Conservation (phyloP, 805 yeast genomes). For the Pichia heedii region DNA sequence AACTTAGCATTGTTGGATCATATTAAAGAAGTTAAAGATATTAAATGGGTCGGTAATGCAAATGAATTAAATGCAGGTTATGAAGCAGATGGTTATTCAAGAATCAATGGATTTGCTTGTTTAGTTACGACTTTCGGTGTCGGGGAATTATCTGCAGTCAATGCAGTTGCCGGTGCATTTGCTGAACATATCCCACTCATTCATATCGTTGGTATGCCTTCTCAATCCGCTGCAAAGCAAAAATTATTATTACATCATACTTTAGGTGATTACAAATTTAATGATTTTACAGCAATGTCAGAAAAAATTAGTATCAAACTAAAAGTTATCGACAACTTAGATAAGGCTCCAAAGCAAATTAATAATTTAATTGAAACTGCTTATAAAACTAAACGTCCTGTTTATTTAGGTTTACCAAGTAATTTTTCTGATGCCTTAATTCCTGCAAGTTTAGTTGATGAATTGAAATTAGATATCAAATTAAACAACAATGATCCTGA, state of each 20-base stretch:
- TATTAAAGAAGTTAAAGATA: slow-evolving; percentile 61
- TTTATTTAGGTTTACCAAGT: slow-evolving; percentile 75
- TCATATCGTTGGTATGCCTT: slow-evolving; percentile 83
- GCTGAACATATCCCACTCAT: slow-evolving; percentile 84
- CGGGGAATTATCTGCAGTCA: slow-evolving; percentile 77
- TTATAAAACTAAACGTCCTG: slow-evolving; percentile 66
- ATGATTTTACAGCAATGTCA: slow-evolving; percentile 73
- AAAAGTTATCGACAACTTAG: slow-evolving; percentile 53
- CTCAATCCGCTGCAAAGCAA: slow-evolving; percentile 61
- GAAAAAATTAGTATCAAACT: slow-evolving; percentile 60
- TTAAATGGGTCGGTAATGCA: slow-evolving; percentile 88
- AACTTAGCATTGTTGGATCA: slow-evolving; percentile 64
- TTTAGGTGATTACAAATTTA: slow-evolving; percentile 74
- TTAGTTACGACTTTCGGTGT: slow-evolving; percentile 84
- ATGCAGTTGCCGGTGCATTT: slow-evolving; percentile 82
- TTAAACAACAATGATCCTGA: slow-evolving; percentile 50
- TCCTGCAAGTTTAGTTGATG: slow-evolving; percentile 31
- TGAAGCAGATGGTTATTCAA: slow-evolving; percentile 82
- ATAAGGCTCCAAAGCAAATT: slow-evolving; percentile 58
- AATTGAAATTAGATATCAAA: slow-evolving; percentile 48
- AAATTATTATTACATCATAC: slow-evolving; percentile 75
- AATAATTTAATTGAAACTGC: slow-evolving; percentile 71
- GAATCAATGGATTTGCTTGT: slow-evolving; percentile 69
- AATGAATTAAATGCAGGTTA: slow-evolving; percentile 85
- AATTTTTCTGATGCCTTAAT: slow-evolving; percentile 64